A percentile compares a stretch with the other conserved stretches of the same genome.
phyloP scores from a whole-genome alignment of 768 basidiomycete genomes.

The Leccinum sublutescens region DNA sequence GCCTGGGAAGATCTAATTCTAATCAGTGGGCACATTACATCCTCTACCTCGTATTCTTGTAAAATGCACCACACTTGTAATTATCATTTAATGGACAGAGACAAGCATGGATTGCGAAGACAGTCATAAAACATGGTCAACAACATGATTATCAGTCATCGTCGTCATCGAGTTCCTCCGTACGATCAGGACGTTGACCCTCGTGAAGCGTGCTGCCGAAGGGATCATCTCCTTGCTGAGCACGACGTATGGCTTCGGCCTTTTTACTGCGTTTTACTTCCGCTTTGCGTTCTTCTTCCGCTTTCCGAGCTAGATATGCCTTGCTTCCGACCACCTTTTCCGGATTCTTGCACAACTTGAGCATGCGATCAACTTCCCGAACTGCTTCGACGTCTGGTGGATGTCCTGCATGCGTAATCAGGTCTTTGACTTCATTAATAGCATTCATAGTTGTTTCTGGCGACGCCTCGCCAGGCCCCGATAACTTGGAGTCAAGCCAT shows the following conservation, averaged over 20 bases:
- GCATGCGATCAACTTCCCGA: slow-evolving; percentile 82
- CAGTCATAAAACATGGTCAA: neutral
- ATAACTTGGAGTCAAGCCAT: slow-evolving; percentile 54
- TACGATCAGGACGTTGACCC: slow-evolving; percentile 24
- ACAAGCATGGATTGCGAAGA: neutral
- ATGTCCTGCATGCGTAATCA: slow-evolving; percentile 54
- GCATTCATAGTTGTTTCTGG: slow-evolving; percentile 31
- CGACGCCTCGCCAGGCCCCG: slow-evolving; percentile 8
- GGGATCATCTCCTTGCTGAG: slow-evolving; percentile 58
- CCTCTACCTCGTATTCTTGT: neutral
- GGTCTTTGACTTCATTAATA: slow-evolving; percentile 45
- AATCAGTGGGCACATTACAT: slow-evolving; percentile 22
- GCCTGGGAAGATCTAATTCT: slow-evolving; percentile 18
- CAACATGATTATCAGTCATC: slow-evolving; percentile 36
- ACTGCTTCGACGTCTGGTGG: slow-evolving; percentile 81
- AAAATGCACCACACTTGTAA: neutral
- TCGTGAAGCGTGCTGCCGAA: slow-evolving; percentile 59
- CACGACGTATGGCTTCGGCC: slow-evolving; percentile 46
- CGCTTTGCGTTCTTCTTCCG: slow-evolving; percentile 67
- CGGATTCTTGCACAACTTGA: slow-evolving; percentile 91
- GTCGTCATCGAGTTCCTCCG: slow-evolving; percentile 43
- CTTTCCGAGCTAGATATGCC: slow-evolving; percentile 70
- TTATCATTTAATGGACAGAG: neutral
- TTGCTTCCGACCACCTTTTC: slow-evolving; percentile 92
- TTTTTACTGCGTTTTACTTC: slow-evolving; percentile 69